A percentile compares a stretch with the other conserved stretches of the same genome.
These are phyloP conservation scores for Globisporangium perplexum DNA, from an alignment of 352 stramenopile genomes.

Conservation along the genomic window DNA sequence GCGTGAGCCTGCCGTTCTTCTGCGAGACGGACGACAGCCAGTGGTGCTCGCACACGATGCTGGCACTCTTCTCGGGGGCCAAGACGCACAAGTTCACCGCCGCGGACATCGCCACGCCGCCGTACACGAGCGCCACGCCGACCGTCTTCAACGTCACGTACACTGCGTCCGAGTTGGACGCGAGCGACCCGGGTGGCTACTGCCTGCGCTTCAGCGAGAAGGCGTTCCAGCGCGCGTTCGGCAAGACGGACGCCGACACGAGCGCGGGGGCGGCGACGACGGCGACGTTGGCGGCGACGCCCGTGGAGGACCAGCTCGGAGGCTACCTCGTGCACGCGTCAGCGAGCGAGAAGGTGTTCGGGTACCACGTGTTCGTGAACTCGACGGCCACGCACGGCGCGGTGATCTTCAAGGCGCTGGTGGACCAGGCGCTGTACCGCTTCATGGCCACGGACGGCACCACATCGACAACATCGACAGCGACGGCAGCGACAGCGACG, in stretches of 20 bases:
- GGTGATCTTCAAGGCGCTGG: conserved; percentile 44
- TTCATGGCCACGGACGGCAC: conserved; percentile 42
- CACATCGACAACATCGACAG: background rate
- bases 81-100: conserved; percentile 20
- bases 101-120: conserved; percentile 1
- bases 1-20: conserved; percentile 39
- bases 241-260: conserved; percentile 52
- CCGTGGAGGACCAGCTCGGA: conserved; percentile 29
- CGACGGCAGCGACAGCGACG: background rate
- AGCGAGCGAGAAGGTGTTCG: conserved; percentile 22
- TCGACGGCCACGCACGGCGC: conserved; percentile 35
- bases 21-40: conserved; percentile 36
- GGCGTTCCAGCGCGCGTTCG: conserved; percentile 12
- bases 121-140: conserved; percentile 5
- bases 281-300: conserved; percentile 43
- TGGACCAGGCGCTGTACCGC: conserved; percentile 47
- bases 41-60: conserved; percentile 44
- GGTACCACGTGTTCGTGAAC: conserved; percentile 53
- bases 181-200: conserved; percentile 21
- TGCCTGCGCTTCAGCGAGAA: conserved; percentile 25
- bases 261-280: conserved; percentile 51
- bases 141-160: conserved; percentile 34
- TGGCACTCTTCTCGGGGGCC: conserved; percentile 25
- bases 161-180: conserved; percentile 19
- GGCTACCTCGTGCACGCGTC: conserved; percentile 31